Conservation (phyloP, 169 alveolate genomes). For the Toxoplasma gondii region DNA sequence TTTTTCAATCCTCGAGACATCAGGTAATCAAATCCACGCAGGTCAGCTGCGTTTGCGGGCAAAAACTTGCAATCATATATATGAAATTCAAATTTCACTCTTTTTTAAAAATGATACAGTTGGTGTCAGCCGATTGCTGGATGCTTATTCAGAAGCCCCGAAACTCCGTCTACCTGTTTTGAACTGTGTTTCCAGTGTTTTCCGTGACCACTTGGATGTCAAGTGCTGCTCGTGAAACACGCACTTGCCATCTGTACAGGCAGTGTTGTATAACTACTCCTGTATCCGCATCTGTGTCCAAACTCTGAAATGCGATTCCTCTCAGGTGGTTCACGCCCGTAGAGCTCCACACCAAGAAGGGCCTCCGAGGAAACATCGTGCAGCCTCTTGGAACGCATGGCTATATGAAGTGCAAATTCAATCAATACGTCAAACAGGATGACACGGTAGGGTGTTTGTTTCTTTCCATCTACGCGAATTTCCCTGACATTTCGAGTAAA, state of each 20-base stretch:
- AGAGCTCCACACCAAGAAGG: conserved; percentile 96
- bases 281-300: no score
- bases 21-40: conserved; percentile 74
- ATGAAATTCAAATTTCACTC: background rate
- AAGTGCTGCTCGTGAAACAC: no score
- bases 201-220: no score
- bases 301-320: background rate
- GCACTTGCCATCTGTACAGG: no score
- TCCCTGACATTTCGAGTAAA: background rate
- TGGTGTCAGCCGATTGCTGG: no score
- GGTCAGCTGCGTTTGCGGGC: no score
- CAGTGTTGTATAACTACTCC: no score
- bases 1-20: conserved; percentile 97
- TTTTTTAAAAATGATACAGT: no score
- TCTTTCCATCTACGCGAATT: background rate
- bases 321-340: conserved; percentile 94
- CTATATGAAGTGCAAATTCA: conserved; percentile 97
- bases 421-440: conserved; percentile 92
- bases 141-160: no score
- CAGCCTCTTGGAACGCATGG: conserved; percentile 99
- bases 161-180: no score
- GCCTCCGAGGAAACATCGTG: conserved; percentile 96
- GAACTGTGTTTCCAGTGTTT: no score
- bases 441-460: conserved; percentile 86
- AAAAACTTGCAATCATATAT: no score